These are phyloP conservation scores for Chlamydomonas reinhardtii DNA, from an alignment of 163 green algal species.

Conservation along the genomic window DNA sequence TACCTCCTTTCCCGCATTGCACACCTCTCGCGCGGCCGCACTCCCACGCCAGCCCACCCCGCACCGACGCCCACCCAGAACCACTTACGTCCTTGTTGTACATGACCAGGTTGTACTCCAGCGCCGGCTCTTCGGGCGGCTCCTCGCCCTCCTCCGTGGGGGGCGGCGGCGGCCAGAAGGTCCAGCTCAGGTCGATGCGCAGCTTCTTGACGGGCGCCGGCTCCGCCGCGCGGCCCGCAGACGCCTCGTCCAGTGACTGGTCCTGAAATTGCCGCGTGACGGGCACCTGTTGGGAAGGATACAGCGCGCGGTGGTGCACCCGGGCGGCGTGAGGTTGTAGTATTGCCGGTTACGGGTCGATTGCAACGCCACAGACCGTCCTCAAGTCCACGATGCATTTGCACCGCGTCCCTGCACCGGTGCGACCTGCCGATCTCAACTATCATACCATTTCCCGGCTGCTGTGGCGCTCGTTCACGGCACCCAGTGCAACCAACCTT, in stretches of 20 bases:
- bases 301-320: not conserved
- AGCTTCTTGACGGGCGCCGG: conserved; percentile 44
- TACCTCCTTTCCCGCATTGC: too few relatives aligned
- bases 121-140: conserved; percentile 51
- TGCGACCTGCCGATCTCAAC: too few relatives aligned
- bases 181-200: conserved; percentile 68
- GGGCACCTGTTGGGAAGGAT: conserved; percentile 1
- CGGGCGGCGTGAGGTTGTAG: not conserved
- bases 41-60: too few relatives aligned
- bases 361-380: too few relatives aligned
- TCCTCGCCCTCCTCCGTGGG: conserved; percentile 51
- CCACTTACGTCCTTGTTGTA: conserved; percentile 64
- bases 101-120: conserved; percentile 60
- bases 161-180: conserved; percentile 56
- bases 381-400: too few relatives aligned
- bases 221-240: not conserved
- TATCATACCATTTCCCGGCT: too few relatives aligned
- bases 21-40: too few relatives aligned
- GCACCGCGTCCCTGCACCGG: too few relatives aligned
- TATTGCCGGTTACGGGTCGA: too few relatives aligned
- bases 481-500: too few relatives aligned
- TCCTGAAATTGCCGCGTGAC: conserved; percentile 42
- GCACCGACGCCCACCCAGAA: too few relatives aligned
- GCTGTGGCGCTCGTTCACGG: too few relatives aligned
- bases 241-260: conserved; percentile 5